phyloP scores from a whole-genome alignment of 2,329 filamentous ascomycete genomes.

The Penicillium sp. region DNA sequence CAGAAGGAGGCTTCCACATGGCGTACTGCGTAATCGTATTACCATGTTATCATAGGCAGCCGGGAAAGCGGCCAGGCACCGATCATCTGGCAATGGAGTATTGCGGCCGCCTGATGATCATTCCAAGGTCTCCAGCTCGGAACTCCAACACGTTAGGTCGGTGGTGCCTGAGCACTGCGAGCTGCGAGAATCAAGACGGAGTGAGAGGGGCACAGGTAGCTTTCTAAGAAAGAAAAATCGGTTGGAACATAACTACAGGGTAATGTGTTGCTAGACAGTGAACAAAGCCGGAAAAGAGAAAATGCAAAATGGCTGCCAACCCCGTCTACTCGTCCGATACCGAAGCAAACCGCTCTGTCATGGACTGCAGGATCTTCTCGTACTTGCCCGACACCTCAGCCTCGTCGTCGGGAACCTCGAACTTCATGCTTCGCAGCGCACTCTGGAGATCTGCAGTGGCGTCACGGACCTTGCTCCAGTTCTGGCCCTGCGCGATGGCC shows the following conservation, averaged over 20 bases:
- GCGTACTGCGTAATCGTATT: too few relatives aligned
- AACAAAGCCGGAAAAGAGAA: constrained; percentile 27
- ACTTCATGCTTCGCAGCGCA: constrained; percentile 89
- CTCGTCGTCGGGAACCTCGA: constrained; percentile 85
- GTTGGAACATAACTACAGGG: constrained; percentile 35
- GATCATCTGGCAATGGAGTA: not conserved
- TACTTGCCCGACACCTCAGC: constrained; percentile 86
- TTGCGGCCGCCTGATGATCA: not conserved
- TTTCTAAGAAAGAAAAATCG: constrained; percentile 13
- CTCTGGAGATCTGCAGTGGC: constrained; percentile 82
- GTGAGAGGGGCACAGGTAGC: too few relatives aligned
- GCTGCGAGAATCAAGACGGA: too few relatives aligned
- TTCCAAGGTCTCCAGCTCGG: not conserved
- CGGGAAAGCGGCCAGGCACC: too few relatives aligned
- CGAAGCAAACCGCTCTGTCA: constrained; percentile 96
- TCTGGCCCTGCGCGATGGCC: constrained; percentile 84
- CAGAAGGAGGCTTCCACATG: too few relatives aligned
- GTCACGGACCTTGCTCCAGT: constrained; percentile 90
- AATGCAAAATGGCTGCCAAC: constrained; percentile 7
- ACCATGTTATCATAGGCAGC: too few relatives aligned
- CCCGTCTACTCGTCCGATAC: constrained; percentile 81
- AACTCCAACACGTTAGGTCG: constrained; percentile 5
- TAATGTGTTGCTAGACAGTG: constrained; percentile 36
- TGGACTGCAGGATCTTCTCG: constrained; percentile 82
- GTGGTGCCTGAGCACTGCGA: too few relatives aligned